These are phyloP conservation scores for Phytophthora lateralis DNA, from an alignment of 352 stramenopile genomes.

Conservation along the genomic window DNA sequence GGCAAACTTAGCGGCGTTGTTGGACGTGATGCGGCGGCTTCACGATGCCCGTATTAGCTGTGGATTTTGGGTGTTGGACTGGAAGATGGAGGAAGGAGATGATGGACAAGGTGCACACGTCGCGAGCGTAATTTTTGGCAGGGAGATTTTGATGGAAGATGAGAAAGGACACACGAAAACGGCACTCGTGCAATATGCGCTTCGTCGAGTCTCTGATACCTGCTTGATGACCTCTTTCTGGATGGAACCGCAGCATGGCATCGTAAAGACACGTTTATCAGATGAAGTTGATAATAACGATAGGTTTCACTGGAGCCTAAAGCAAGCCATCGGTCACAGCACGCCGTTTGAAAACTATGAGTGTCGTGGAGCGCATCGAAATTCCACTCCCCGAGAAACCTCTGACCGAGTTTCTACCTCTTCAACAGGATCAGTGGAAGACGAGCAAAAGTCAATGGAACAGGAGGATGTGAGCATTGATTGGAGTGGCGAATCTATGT, in stretches of 20 bases:
- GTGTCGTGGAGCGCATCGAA: slow-evolving; percentile 12
- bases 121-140: slow-evolving; percentile 79
- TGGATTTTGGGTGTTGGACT: slow-evolving; percentile 87
- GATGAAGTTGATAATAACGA: slow-evolving; percentile 50
- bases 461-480: slow-evolving; percentile 49
- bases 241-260: slow-evolving; percentile 88
- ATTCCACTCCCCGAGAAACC: slow-evolving; percentile 9
- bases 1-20: slow-evolving; percentile 48
- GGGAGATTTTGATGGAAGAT: slow-evolving; percentile 86
- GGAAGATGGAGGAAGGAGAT: slow-evolving; percentile 69
- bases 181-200: slow-evolving; percentile 79
- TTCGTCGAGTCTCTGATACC: slow-evolving; percentile 73
- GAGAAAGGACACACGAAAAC: slow-evolving; percentile 76
- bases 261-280: slow-evolving; percentile 63
- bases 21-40: slow-evolving; percentile 72
- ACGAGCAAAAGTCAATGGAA: slow-evolving; percentile 54
- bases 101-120: slow-evolving; percentile 53
- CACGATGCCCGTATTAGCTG: slow-evolving; percentile 72
- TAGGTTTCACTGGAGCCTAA: slow-evolving; percentile 69
- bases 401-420: slow-evolving; percentile 5
- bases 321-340: slow-evolving; percentile 74
- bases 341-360: slow-evolving; percentile 57
- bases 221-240: slow-evolving; percentile 88
- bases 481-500: slow-evolving; percentile 43
- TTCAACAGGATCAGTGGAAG: slow-evolving; percentile 28